These are phyloP conservation scores for Acmispon strigosus DNA, from an alignment of 306 rosid species.

Conservation along the genomic window DNA sequence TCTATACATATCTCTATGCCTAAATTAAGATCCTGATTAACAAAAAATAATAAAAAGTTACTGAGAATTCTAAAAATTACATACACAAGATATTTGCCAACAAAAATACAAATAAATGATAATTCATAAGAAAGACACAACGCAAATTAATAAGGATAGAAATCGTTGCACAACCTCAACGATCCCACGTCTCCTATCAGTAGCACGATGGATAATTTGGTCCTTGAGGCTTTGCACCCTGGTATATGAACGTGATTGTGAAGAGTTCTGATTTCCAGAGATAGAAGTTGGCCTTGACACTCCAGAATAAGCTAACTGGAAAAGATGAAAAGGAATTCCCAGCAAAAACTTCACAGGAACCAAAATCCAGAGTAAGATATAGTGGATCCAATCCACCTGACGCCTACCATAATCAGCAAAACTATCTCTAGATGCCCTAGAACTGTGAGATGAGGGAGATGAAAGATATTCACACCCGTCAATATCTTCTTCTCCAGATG, in stretches of 20 bases:
- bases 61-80: slow-evolving; percentile 2
- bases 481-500: slow-evolving; percentile 59
- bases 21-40: slow-evolving; percentile 77
- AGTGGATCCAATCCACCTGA: slow-evolving; percentile 44
- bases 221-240: slow-evolving; percentile 59
- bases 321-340: slow-evolving; percentile 44
- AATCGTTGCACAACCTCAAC: slow-evolving; percentile 57
- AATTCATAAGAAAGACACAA: neutral
- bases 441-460: slow-evolving; percentile 56
- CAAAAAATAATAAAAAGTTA: slow-evolving; percentile 6
- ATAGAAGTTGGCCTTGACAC: slow-evolving; percentile 19
- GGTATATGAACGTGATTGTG: slow-evolving; percentile 25
- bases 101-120: neutral
- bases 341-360: slow-evolving; percentile 46
- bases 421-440: slow-evolving; percentile 49
- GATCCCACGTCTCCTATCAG: slow-evolving; percentile 91
- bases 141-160: neutral
- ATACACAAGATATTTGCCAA: neutral
- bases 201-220: slow-evolving; percentile 61
- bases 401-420: slow-evolving; percentile 30
- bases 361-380: slow-evolving; percentile 46
- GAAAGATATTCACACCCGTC: slow-evolving; percentile 39
- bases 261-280: slow-evolving; percentile 25
- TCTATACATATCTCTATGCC: slow-evolving; percentile 76
- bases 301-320: slow-evolving; percentile 19